Percentiles rank a stretch among this genome's conserved stretches.
Conservation (phyloP, 192 early-diverging fungal species). For the Rhizophagus clarus region DNA sequence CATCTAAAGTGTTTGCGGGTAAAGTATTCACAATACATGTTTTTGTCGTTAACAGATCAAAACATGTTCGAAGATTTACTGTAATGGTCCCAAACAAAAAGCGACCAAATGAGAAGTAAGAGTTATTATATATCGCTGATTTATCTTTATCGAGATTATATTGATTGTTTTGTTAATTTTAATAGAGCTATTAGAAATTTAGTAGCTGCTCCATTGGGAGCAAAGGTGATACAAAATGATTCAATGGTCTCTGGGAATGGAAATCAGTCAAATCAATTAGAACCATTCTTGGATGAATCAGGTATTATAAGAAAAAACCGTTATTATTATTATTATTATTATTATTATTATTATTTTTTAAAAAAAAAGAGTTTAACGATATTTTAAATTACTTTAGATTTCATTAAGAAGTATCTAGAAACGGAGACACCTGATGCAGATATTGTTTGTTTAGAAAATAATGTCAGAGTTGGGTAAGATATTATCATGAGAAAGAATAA, state of each 20-base stretch:
- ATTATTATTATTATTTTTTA: conserved; percentile 6
- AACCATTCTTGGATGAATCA: conserved; percentile 60
- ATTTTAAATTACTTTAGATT: conserved; percentile 35
- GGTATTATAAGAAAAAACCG: conserved; percentile 38
- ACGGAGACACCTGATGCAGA: conserved; percentile 62
- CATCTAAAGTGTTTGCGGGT: conserved; percentile 46
- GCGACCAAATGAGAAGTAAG: conserved; percentile 42
- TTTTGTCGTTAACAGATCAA: conserved; percentile 61
- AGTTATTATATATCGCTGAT: background rate
- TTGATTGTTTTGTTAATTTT: background rate
- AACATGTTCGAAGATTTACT: conserved; percentile 56
- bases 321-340: conserved; percentile 9
- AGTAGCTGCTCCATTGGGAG: conserved; percentile 45
- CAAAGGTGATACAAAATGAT: conserved; percentile 22
- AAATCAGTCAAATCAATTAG: conserved; percentile 41
- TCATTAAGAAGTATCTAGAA: conserved; percentile 55
- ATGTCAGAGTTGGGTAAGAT: conserved; percentile 57
- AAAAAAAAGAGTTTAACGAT: background rate
- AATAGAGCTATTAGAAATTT: conserved; percentile 34
- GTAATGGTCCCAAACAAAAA: conserved; percentile 63
- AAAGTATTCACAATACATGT: conserved; percentile 58
- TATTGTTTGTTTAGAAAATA: conserved; percentile 61
- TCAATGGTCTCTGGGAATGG: background rate
- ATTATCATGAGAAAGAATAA: background rate
- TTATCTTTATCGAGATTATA: background rate